Base-by-base conservation (phyloP, 176 grass and related monocot genomes). In the Thalia dealbata region DNA sequence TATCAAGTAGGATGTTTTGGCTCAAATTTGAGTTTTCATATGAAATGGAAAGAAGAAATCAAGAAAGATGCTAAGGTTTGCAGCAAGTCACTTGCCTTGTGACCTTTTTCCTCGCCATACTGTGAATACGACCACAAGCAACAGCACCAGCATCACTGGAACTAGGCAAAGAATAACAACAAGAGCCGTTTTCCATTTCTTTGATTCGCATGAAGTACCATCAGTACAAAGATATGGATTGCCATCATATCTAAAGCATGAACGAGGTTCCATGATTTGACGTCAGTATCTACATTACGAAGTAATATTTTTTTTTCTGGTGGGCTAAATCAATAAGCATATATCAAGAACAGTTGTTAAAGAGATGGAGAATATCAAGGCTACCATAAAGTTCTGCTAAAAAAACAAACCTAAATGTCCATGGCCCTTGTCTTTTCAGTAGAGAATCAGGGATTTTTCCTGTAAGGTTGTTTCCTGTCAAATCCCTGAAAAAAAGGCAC, bases 401-500 rank as follows among this genome's bases (percentile, higher is more conserved):
- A 28, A 60, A 67, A 81, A 18, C 67, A 76, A 61, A 96, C 91
- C 87, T 96, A 48, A 96, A 48, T 64, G 35, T 73, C 55, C 88
- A 79, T 35, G 58, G 73, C 46, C 78, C 85, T 56, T 79, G 63
- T 76, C 69, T 91, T 71, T 82, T 42, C 7, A 84, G 35, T 3
- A 96, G 50, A 61, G 35, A 62, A 16, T 70, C 32, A 78, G 91
- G 91, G 67, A 96, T 55, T 52, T 3, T 61, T 70, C 91, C 79
- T 48, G 29, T 82, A 12, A 91, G 43, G 21, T 79, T 77, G 69
- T 96, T 96, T 70, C 78, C 84, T 80, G 78, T 82, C 79, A 96
- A 86, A 80, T 88, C 80, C 73, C 91, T 91, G 71, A 44, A 77
- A n/a, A 72, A 72, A 16, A 69, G 32, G 25, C 71, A 27, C 62